Percentiles rank a stretch among this genome's conserved stretches.
phyloP scores from a whole-genome alignment of 331 rosid species.

The Rhamnella rubrinervis region DNA sequence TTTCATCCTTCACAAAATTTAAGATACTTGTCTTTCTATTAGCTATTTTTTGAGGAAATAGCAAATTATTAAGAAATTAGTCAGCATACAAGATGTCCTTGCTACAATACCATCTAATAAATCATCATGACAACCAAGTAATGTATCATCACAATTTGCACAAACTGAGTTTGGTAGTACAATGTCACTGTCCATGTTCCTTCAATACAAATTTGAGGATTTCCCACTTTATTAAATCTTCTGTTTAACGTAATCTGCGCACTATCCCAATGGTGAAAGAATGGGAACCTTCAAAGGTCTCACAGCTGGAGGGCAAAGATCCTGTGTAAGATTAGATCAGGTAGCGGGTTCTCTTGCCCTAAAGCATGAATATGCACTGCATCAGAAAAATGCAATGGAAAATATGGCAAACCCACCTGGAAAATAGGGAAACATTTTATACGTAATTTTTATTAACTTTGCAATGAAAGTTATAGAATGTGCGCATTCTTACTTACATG shows the following conservation, averaged over 20 bases:
- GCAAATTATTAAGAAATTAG: slow-evolving; percentile 43
- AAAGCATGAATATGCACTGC: slow-evolving; percentile 60
- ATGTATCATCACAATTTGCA: slow-evolving; percentile 23
- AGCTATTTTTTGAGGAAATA: slow-evolving; percentile 51
- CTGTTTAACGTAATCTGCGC: slow-evolving; percentile 37
- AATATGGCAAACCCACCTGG: slow-evolving; percentile 69
- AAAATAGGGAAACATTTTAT: slow-evolving; percentile 16
- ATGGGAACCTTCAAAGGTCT: slow-evolving; percentile 64
- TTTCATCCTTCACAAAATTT: slow-evolving; percentile 41
- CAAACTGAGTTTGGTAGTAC: slow-evolving; percentile 23
- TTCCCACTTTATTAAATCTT: slow-evolving; percentile 23
- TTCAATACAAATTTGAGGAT: slow-evolving; percentile 24
- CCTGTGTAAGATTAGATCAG: slow-evolving; percentile 37
- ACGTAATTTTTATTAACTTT: slow-evolving; percentile 1
- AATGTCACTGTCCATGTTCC: slow-evolving; percentile 23
- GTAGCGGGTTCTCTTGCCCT: slow-evolving; percentile 48
- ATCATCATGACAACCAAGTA: slow-evolving; percentile 21
- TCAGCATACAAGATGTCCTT: slow-evolving; percentile 48
- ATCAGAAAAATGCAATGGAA: slow-evolving; percentile 60
- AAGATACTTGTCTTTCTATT: slow-evolving; percentile 31
- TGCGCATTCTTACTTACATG: slow-evolving; percentile 57
- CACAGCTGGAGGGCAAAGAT: slow-evolving; percentile 43
- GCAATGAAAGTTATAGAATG: not conserved
- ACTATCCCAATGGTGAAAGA: slow-evolving; percentile 64
- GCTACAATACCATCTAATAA: slow-evolving; percentile 53